phyloP scores from a whole-genome alignment of 306 rosid genomes.

The Cyamopsis tetragonoloba region DNA sequence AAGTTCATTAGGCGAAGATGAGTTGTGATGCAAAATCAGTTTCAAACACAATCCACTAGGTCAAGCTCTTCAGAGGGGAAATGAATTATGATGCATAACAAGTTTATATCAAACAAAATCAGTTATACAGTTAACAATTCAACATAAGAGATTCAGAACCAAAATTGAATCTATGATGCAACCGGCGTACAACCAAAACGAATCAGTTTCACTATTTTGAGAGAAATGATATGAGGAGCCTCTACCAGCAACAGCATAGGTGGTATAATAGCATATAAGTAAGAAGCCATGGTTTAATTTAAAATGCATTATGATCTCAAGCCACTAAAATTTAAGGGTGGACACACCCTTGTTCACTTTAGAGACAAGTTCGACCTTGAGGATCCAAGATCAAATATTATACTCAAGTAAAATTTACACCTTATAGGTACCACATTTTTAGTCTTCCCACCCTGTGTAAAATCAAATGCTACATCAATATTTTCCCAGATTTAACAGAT shows the following conservation, averaged over 20 bases:
- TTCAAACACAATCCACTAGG: neutral
- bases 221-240: neutral
- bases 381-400: neutral
- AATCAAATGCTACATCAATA: neutral
- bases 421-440: neutral
- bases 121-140: neutral
- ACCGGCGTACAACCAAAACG: neutral
- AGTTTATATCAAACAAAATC: neutral
- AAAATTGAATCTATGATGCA: neutral
- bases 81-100: neutral
- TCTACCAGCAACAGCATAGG: neutral
- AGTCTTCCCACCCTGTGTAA: slow-evolving; percentile 3
- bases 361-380: neutral
- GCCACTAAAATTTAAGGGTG: neutral
- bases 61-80: too few species aligned
- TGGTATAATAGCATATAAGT: neutral
- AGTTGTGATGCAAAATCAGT: neutral
- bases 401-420: neutral
- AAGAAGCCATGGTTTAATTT: neutral
- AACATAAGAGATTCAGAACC: slow-evolving; percentile 13
- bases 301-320: neutral
- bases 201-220: neutral
- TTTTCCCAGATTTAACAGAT: neutral
- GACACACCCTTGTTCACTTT: neutral
- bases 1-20: slow-evolving; percentile 14